Conservation (phyloP, 2,329 filamentous ascomycete species). For the Penicillium olsonii region DNA sequence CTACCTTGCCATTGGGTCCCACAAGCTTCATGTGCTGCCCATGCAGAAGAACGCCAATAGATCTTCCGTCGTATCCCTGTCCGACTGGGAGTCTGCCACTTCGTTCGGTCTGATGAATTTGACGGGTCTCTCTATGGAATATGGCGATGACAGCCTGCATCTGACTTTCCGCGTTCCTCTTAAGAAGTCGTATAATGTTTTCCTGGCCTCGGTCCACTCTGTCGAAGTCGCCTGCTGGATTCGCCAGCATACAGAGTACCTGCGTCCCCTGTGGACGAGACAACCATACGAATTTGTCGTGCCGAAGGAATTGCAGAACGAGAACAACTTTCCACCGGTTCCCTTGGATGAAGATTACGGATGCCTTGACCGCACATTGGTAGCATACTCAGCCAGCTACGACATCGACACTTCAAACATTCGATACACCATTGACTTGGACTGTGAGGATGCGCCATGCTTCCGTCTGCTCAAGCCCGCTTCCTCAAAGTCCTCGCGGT, state of each 20-base stretch:
- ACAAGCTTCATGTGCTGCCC: slow-evolving; percentile 70
- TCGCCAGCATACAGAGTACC: slow-evolving; percentile 60
- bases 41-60: slow-evolving; percentile 59
- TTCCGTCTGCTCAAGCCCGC: slow-evolving; percentile 65
- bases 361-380: slow-evolving; percentile 66
- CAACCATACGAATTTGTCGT: slow-evolving; percentile 64
- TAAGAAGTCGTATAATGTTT: slow-evolving; percentile 56
- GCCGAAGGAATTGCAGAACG: slow-evolving; percentile 57
- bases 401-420: slow-evolving; percentile 68
- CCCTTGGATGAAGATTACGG: slow-evolving; percentile 60
- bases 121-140: slow-evolving; percentile 59
- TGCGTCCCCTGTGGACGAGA: slow-evolving; percentile 67
- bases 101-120: slow-evolving; percentile 67
- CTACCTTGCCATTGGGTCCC: slow-evolving; percentile 68
- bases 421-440: slow-evolving; percentile 61
- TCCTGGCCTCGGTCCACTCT: slow-evolving; percentile 65
- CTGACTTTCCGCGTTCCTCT: slow-evolving; percentile 64
- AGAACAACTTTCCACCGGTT: slow-evolving; percentile 49
- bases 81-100: slow-evolving; percentile 51
- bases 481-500: slow-evolving; percentile 51
- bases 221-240: slow-evolving; percentile 65
- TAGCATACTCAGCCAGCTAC: slow-evolving; percentile 70
- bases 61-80: slow-evolving; percentile 56
- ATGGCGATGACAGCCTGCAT: slow-evolving; percentile 66
- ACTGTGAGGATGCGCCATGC: slow-evolving; percentile 66